phyloP scores from a whole-genome alignment of 108 stramenopile species.

The Hondaea fermentalgiana region DNA sequence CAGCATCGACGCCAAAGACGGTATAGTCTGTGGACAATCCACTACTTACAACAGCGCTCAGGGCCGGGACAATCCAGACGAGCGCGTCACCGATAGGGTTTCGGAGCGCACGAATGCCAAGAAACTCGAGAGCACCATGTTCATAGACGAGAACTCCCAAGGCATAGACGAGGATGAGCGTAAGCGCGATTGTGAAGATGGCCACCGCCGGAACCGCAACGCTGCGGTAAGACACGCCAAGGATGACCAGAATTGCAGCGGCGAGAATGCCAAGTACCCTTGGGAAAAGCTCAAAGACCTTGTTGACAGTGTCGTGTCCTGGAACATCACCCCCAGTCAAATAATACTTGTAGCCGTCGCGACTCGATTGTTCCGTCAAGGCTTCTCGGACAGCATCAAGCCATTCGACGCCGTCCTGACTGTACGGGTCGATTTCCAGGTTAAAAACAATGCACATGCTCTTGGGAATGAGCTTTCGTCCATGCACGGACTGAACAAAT shows the following conservation, averaged over 20 bases:
- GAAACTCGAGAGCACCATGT: background rate
- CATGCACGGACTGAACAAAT: background rate
- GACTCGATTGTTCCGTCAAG: background rate
- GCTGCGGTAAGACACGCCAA: slow-evolving; percentile 6
- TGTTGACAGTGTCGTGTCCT: background rate
- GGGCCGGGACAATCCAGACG: background rate
- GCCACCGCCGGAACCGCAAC: background rate
- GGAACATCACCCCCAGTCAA: background rate
- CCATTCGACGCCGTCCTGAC: background rate
- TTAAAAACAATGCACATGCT: background rate
- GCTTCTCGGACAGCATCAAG: background rate
- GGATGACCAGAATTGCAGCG: background rate
- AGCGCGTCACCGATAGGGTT: background rate
- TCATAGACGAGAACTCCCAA: background rate
- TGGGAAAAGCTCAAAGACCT: slow-evolving; percentile 7
- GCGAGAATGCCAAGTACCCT: background rate
- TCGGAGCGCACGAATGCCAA: background rate
- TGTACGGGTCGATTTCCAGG: background rate
- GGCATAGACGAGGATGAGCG: background rate
- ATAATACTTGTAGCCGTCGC: background rate
- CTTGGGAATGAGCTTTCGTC: background rate
- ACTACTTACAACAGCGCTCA: background rate
- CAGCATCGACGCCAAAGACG: background rate
- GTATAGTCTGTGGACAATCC: background rate
- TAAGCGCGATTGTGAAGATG: background rate